Evolutionary conservation across 1,284 basidiomycete species (phyloP), one percentile per base, ranked within the genome.

Genomic region (Volvariella volvacea): DNA sequence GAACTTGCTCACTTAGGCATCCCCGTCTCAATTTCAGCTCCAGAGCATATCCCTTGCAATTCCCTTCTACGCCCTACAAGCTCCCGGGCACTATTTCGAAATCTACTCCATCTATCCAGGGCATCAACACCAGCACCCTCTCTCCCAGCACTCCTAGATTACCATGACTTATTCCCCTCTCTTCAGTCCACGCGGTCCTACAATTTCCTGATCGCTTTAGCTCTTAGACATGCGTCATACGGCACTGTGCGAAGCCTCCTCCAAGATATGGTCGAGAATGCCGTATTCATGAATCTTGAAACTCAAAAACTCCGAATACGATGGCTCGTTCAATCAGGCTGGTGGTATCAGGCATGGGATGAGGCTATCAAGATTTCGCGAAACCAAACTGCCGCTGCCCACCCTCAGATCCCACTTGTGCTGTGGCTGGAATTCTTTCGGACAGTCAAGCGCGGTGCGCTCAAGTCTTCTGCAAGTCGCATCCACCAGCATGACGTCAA

Each of bases 391-490:
- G 25, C 12, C 25, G 12, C 6, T 6, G 25, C 8, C n/a, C n/a
- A n/a, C n/a, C n/a, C n/a, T n/a, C n/a, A n/a, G 32, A 37, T 70
- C 17, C 72, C 72, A 15, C 62, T 75, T 17, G 54, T 62, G 4
- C 53, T 80, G 32, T 80, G 77, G 78, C 45, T 76, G 38, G 76
- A 80, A 49, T 68, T 80, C 48, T 71, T 75, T 50, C 61, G 62
- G 41, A 55, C 64, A 16, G 55, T 59, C 32, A 69, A 63, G 49
- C 57, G 59, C 25, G 61, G 62, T 39, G 60, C 59, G 6, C 38
- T 55, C 30, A 22, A 36, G n/a, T 6, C 34, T 7, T 15, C 9
- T n/a, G 9, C 30, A n/a, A 31, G 9, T n/a, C 30, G 9, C 30
- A 9, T 9, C 39, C 7, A 28, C 25, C 25, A 28, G 25, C 25